Percentiles rank a stretch among this genome's conserved stretches.
These are phyloP conservation scores for Lachnellula willkommii DNA, from an alignment of 2,329 filamentous ascomycete genomes.

Conservation along the genomic window DNA sequence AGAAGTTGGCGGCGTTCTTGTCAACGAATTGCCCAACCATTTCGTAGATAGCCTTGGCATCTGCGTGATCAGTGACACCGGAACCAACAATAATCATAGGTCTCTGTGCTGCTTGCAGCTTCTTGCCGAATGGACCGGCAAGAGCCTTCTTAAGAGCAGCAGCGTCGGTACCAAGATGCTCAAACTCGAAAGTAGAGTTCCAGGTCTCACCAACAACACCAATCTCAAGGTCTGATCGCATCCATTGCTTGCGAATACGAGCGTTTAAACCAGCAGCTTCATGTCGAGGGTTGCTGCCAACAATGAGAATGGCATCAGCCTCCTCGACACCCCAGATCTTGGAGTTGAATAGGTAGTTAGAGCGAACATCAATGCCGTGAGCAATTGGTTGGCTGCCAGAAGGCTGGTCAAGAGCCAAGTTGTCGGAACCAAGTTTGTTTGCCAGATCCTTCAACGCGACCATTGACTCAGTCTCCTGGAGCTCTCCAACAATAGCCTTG, in stretches of 20 bases:
- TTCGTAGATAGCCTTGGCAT: constrained; percentile 92
- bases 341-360: constrained; percentile 96
- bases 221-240: constrained; percentile 89
- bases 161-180: constrained; percentile 78
- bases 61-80: constrained; percentile 81
- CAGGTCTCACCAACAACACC: constrained; percentile 87
- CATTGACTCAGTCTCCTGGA: constrained; percentile 87
- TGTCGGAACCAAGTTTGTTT: constrained; percentile 95
- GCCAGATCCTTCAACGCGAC: constrained; percentile 96
- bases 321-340: constrained; percentile 91
- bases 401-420: constrained; percentile 86
- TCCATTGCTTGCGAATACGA: constrained; percentile 95
- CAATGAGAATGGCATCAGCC: constrained; percentile 82
- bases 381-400: constrained; percentile 77
- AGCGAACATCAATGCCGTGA: constrained; percentile 87
- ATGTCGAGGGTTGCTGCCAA: constrained; percentile 92
- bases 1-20: constrained; percentile 85
- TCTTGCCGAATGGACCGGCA: constrained; percentile 85
- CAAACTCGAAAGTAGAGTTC: constrained; percentile 91
- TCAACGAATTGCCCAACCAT: constrained; percentile 84
- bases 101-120: constrained; percentile 77
- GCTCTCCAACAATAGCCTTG: constrained; percentile 86
- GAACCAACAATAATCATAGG: constrained; percentile 97
- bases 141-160: constrained; percentile 80
- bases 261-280: constrained; percentile 95